Percentiles rank a stretch among this genome's conserved stretches.
These are phyloP conservation scores for Yamadazyma sp. DNA, from an alignment of 805 yeast genomes.

Conservation along the genomic window DNA sequence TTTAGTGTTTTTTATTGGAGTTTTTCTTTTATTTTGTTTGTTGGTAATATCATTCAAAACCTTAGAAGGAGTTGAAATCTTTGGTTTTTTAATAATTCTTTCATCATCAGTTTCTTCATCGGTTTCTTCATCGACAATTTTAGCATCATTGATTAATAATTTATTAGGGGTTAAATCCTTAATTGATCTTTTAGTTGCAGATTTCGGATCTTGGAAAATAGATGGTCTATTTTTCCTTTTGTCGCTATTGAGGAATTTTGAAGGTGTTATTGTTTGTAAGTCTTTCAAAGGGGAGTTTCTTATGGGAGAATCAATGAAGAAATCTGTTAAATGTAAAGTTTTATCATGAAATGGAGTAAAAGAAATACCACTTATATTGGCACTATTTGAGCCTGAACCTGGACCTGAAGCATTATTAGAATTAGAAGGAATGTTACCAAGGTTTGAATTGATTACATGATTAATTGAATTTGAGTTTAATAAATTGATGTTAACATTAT, in stretches of 20 bases:
- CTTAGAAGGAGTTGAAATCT: slow-evolving; percentile 28
- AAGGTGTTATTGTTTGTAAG: slow-evolving; percentile 39
- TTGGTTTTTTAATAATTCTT: slow-evolving; percentile 6
- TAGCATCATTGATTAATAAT: slow-evolving; percentile 20
- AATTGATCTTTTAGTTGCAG: slow-evolving; percentile 32
- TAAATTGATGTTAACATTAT: slow-evolving; percentile 21
- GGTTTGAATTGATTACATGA: slow-evolving; percentile 1
- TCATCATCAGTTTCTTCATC: slow-evolving; percentile 9
- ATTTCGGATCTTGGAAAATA: slow-evolving; percentile 24
- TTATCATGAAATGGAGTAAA: slow-evolving; percentile 44
- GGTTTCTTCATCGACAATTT: slow-evolving; percentile 18
- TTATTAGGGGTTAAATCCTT: slow-evolving; percentile 36
- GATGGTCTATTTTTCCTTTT: slow-evolving; percentile 17
- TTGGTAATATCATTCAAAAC: slow-evolving; percentile 25
- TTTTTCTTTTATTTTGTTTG: slow-evolving; percentile 7
- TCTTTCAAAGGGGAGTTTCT: slow-evolving; percentile 33
- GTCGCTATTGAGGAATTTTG: slow-evolving; percentile 28
- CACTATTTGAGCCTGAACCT: neutral
- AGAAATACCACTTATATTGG: neutral
- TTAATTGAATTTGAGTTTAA: slow-evolving; percentile 14
- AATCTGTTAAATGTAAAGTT: slow-evolving; percentile 38
- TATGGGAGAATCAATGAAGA: slow-evolving; percentile 45
- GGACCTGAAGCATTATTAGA: neutral
- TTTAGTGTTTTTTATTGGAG: slow-evolving; percentile 3
- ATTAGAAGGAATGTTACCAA: neutral